Percentiles rank a stretch among this genome's conserved stretches.
Conservation (phyloP, 306 rosid species). For the Gleditsia sinensis region DNA sequence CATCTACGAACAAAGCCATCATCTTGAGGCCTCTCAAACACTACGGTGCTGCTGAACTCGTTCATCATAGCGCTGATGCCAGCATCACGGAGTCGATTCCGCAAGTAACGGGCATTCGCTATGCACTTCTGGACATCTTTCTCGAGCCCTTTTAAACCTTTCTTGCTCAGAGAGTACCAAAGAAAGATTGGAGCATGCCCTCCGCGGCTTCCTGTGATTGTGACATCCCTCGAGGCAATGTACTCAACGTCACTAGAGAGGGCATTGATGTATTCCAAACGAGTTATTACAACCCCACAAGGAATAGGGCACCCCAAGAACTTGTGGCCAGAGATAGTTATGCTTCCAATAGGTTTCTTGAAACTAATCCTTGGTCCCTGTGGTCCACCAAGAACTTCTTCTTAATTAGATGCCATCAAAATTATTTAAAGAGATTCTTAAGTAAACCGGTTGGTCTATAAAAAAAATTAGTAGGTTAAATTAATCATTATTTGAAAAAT, state of each 20-base stretch:
- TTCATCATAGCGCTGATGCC: not conserved
- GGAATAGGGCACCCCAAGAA: constrained; percentile 36
- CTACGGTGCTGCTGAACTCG: not conserved
- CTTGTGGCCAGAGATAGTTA: not conserved
- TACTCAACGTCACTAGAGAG: constrained; percentile 55
- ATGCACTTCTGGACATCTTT: constrained; percentile 70
- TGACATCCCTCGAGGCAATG: constrained; percentile 33
- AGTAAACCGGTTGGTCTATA: no score
- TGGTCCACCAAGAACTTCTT: no score
- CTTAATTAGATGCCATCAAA: no score
- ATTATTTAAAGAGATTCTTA: not conserved
- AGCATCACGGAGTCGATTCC: not conserved
- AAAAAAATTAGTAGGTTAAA: no score
- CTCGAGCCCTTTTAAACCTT: constrained; percentile 61
- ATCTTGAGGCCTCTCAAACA: not conserved
- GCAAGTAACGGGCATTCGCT: constrained; percentile 38
- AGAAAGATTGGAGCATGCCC: constrained; percentile 67
- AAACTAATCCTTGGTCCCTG: not conserved
- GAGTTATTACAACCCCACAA: constrained; percentile 56
- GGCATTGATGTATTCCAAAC: constrained; percentile 53
- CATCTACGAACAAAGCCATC: not conserved
- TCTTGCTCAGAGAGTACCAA: constrained; percentile 60
- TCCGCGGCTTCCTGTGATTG: constrained; percentile 67
- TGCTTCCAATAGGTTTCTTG: not conserved
- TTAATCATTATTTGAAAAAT: no score